Percentiles rank a stretch among this genome's conserved stretches.
Conservation (phyloP, 495 filamentous ascomycete species). For the Penicillium pulvis region DNA sequence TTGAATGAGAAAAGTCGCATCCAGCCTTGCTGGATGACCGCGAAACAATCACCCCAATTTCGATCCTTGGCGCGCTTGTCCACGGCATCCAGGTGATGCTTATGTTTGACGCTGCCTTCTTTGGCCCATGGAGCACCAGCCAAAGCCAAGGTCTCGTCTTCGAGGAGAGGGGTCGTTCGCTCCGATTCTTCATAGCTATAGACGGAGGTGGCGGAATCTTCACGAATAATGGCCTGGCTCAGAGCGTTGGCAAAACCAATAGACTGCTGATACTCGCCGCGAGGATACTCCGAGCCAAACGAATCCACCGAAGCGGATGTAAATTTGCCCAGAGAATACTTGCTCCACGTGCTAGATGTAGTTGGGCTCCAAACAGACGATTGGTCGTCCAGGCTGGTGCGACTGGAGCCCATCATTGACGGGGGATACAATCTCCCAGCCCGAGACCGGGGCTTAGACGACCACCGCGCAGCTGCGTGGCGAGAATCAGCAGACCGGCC, state of each 20-base stretch:
- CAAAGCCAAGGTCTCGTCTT: constrained; percentile 89
- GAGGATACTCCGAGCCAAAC: constrained; percentile 74
- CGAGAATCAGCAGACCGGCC: constrained; percentile 69
- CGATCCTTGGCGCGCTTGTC: constrained; percentile 92
- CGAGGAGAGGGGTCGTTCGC: constrained; percentile 70
- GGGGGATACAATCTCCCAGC: constrained; percentile 70
- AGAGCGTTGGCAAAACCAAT: constrained; percentile 98
- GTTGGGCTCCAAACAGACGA: constrained; percentile 91
- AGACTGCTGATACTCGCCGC: constrained; percentile 88
- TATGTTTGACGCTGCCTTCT: constrained; percentile 93
- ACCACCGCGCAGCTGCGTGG: constrained; percentile 71
- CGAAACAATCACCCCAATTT: constrained; percentile 93
- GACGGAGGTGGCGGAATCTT: constrained; percentile 67
- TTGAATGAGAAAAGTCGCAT: constrained; percentile 93
- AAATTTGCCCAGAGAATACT: constrained; percentile 84
- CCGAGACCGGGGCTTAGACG: constrained; percentile 81
- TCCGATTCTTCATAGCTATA: constrained; percentile 52
- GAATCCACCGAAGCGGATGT: constrained; percentile 91
- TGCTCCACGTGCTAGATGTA: constrained; percentile 90
- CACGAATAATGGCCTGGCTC: constrained; percentile 93
- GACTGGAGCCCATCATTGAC: constrained; percentile 84
- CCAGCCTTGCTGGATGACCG: constrained; percentile 96
- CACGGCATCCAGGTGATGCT: constrained; percentile 87
- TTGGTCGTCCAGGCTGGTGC: constrained; percentile 90
- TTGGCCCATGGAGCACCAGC: constrained; percentile 96